Conservation (phyloP, 495 filamentous ascomycete genomes). For the Tetracladium marchalianum region DNA sequence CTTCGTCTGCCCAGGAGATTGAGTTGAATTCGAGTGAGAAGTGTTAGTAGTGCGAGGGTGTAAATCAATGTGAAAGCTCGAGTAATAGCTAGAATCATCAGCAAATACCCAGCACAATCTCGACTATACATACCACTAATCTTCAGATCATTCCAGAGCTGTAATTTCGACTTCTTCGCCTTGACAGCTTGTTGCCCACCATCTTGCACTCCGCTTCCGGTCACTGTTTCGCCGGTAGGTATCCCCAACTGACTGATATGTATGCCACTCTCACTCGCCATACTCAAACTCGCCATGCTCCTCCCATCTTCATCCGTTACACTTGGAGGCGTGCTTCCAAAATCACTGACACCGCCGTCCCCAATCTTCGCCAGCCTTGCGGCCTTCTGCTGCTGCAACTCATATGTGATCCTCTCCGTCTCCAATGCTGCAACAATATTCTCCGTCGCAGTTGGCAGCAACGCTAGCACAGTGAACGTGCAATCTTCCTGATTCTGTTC, state of each 20-base stretch:
- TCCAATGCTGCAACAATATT: constrained; percentile 81
- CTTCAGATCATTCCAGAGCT: constrained; percentile 97
- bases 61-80: constrained; percentile 87
- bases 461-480: constrained; percentile 92
- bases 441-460: constrained; percentile 81
- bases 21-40: constrained; percentile 92
- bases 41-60: constrained; percentile 74
- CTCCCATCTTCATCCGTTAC: constrained; percentile 74
- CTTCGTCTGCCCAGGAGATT: constrained; percentile 92
- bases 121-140: constrained; percentile 66
- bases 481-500: constrained; percentile 99
- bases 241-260: constrained; percentile 67
- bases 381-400: constrained; percentile 89
- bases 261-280: constrained; percentile 68
- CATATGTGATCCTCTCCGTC: constrained; percentile 79
- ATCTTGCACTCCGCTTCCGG: constrained; percentile 28
- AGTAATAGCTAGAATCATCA: constrained; percentile 60
- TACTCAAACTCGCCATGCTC: constrained; percentile 65
- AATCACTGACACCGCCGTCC: constrained; percentile 44
- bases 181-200: constrained; percentile 28
- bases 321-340: constrained; percentile 63
- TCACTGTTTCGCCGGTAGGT: constrained; percentile 28
- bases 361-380: constrained; percentile 55
- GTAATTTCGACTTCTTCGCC: constrained; percentile 71
- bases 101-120: background rate